A percentile compares a stretch with the other conserved stretches of the same genome.
These are phyloP conservation scores for Zopfochytrium polystomum DNA, from an alignment of 371 early-diverging fungal species.

Conservation along the genomic window DNA sequence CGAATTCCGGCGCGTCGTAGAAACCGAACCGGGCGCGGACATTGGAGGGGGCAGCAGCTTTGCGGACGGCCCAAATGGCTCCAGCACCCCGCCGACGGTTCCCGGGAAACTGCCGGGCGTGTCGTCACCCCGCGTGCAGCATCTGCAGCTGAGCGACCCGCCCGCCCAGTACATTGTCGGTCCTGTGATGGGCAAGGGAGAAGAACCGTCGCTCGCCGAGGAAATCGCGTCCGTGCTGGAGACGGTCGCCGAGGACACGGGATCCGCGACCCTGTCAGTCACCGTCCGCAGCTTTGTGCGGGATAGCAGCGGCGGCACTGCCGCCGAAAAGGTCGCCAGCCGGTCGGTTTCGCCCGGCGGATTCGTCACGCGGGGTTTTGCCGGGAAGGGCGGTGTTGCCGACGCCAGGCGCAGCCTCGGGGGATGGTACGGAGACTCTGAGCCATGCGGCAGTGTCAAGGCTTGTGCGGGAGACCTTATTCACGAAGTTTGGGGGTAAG, in stretches of 20 bases:
- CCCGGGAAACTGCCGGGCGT: not conserved
- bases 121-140: not conserved
- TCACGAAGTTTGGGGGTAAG: conserved; percentile 19
- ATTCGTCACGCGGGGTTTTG: not conserved
- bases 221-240: conserved; percentile 14
- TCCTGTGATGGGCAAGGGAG: conserved; percentile 18
- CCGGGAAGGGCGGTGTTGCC: not conserved
- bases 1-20: conserved; percentile 11
- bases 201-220: conserved; percentile 16
- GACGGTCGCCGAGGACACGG: conserved; percentile 14
- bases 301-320: not conserved
- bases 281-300: conserved; percentile 19
- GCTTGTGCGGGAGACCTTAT: conserved; percentile 8
- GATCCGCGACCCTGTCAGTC: conserved; percentile 14
- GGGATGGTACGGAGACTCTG: conserved; percentile 9
- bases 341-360: not conserved
- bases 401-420: not conserved
- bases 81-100: not conserved
- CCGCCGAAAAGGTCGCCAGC: not conserved
- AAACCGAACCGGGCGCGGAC: not conserved
- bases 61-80: not conserved
- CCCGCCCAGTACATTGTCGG: conserved; percentile 1
- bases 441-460: not conserved
- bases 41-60: not conserved
- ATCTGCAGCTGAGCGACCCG: not conserved